Base-by-base conservation (phyloP, 805 yeast genomes). In the Kregervanrija delftensis region DNA sequence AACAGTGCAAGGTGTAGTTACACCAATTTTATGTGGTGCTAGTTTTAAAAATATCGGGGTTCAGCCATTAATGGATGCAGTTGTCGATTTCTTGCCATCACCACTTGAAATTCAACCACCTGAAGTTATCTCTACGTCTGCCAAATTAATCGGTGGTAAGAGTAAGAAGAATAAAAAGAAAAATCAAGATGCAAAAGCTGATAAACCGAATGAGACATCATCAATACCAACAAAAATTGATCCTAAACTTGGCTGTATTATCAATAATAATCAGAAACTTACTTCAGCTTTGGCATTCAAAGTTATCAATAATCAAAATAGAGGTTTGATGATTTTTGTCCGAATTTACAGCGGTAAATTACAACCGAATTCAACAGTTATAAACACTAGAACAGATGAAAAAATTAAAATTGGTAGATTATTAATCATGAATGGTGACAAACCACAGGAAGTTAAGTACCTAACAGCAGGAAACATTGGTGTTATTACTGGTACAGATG, bases 41-140 rank as follows among this genome's bases (percentile, higher is more conserved):
- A 85, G 96, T 44, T 93, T 91, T 65, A 76, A 73, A 52, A 91
- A 91, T 60, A 85, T 91, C 39, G 99, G 99, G 22, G 96, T 93
- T 2, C 98, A 93, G 60, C 96, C 98, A 1, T 67, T 93, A 40
- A 65, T 93, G 64, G 97, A 91, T 63, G 90, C 95, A 0, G 74
- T 90, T 11, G 74, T 79, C 1, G 74, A 76, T 44, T 93, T 76
- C 55, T 66, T 93, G 13, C 98, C 99, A 0, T 79, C 89, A 1
- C 98, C 98, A 1, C 51, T 74, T 3, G 89, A 89, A 49, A 69
- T 73, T 1, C 59, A 59, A 1, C 52, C 73, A 3, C 93, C 95
- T 0, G 79, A 77, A 39, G 71, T 83, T 3, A 50, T 50, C 3
- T 49, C 45, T 2, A 32, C 52, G 13, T 35, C 37, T 13, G 28